A percentile compares a stretch with the other conserved stretches of the same genome.
Evolutionary conservation across 768 basidiomycete species (phyloP).

Genomic region (Boletus reticuloceps): DNA sequence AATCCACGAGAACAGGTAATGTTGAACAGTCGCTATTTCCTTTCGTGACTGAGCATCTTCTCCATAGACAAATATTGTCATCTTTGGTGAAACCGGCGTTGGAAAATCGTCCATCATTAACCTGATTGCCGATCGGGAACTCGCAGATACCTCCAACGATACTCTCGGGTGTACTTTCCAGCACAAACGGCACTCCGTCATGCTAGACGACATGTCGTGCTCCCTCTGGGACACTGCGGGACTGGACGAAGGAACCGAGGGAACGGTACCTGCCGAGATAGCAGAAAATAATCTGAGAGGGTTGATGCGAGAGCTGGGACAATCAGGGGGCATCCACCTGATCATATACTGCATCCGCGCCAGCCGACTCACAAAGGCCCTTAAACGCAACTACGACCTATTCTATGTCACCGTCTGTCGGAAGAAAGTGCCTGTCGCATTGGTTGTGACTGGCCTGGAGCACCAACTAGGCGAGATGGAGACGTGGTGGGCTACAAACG

Average conservation of each 20-base stretch:
- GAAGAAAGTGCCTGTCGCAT: conserved; percentile 32
- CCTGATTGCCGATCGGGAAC: not conserved
- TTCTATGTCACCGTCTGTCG: conserved; percentile 35
- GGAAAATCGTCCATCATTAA: conserved; percentile 11
- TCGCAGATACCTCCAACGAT: not conserved
- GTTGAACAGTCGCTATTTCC: not conserved
- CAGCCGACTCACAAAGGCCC: not conserved
- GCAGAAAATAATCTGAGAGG: not conserved
- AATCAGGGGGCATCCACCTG: conserved; percentile 5
- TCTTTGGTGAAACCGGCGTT: conserved; percentile 2
- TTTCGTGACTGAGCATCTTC: not conserved
- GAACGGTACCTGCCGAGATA: conserved; percentile 3
- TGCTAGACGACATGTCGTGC: not conserved
- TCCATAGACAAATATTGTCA: conserved; percentile 1
- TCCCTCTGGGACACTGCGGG: conserved; percentile 9
- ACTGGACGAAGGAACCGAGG: conserved; percentile 5
- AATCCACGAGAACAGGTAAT: not conserved
- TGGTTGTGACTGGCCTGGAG: conserved; percentile 38
- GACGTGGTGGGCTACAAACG: conserved; percentile 28
- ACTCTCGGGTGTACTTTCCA: conserved; percentile 3
- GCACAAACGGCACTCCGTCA: not conserved
- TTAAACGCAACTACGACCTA: conserved; percentile 32
- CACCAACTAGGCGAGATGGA: conserved; percentile 21
- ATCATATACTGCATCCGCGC: conserved; percentile 7
- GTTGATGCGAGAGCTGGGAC: not conserved